These are phyloP conservation scores for Platanthera zijinensis DNA, from an alignment of 106 monocot species.

Conservation along the genomic window DNA sequence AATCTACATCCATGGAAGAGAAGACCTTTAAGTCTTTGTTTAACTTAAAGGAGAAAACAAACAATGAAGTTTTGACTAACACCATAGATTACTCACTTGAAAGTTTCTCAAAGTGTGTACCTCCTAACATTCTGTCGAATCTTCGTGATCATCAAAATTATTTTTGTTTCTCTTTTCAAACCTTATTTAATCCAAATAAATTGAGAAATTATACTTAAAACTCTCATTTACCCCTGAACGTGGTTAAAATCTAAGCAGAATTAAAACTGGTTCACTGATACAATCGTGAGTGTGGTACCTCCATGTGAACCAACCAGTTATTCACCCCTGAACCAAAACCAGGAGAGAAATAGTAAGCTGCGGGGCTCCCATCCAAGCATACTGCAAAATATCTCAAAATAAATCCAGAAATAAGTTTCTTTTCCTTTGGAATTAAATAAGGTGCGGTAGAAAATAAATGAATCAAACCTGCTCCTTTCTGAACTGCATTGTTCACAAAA, in stretches of 20 bases:
- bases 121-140: no score
- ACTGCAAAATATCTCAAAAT: constrained; percentile 10
- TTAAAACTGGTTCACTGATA: not conserved
- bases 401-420: not conserved
- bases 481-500: constrained; percentile 19
- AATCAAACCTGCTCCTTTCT: constrained; percentile 25
- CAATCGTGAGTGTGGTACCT: constrained; percentile 6
- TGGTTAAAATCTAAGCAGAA: not conserved
- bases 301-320: constrained; percentile 33
- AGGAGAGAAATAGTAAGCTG: constrained; percentile 23
- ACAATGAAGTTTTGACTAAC: no score
- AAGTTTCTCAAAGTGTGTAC: not conserved
- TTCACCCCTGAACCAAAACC: constrained; percentile 26
- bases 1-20: no score
- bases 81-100: no score
- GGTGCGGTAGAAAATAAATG: not conserved
- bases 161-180: no score
- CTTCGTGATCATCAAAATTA: no score
- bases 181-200: no score
- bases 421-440: not conserved
- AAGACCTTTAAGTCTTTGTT: no score
- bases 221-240: not conserved
- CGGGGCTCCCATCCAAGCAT: constrained; percentile 27
- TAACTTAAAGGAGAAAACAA: no score
- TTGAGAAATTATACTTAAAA: no score